Percentiles rank a stretch among this genome's conserved stretches.
These are phyloP conservation scores for Paramecium biaurelia DNA, from an alignment of 73 alveolate genomes.

Conservation along the genomic window DNA sequence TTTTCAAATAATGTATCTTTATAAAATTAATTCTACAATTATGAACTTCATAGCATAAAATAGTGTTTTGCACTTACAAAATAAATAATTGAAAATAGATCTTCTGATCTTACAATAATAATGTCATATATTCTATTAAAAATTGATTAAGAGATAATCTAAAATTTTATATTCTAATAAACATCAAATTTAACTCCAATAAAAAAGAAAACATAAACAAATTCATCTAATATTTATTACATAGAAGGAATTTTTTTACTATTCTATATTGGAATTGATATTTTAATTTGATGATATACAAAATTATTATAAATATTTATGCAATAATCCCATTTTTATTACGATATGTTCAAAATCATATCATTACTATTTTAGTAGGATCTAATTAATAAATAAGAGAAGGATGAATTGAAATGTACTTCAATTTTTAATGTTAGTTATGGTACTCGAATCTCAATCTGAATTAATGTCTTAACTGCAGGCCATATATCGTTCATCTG, in stretches of 20 bases:
- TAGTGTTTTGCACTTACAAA: neutral
- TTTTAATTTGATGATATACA: neutral
- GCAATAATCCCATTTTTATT: conserved; percentile 24
- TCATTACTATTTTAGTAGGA: conserved; percentile 7
- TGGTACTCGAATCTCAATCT: neutral
- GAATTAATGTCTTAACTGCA: neutral
- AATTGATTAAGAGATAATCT: neutral
- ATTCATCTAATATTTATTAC: neutral
- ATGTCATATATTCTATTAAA: neutral
- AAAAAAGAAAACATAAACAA: neutral
- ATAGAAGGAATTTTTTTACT: neutral
- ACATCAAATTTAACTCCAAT: neutral
- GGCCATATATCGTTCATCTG: conserved; percentile 20
- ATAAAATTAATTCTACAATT: neutral
- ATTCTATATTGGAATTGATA: neutral
- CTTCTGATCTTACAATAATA: neutral
- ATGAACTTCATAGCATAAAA: neutral
- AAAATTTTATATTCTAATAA: neutral
- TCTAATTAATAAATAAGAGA: neutral
- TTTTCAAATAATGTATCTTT: neutral
- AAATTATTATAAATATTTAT: neutral
- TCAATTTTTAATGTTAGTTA: neutral
- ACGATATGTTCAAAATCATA: conserved; percentile 32
- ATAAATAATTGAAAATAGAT: no score
- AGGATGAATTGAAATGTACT: conserved; percentile 5